Conservation (phyloP, 495 filamentous ascomycete genomes). For the Sordaria brevicollis region DNA sequence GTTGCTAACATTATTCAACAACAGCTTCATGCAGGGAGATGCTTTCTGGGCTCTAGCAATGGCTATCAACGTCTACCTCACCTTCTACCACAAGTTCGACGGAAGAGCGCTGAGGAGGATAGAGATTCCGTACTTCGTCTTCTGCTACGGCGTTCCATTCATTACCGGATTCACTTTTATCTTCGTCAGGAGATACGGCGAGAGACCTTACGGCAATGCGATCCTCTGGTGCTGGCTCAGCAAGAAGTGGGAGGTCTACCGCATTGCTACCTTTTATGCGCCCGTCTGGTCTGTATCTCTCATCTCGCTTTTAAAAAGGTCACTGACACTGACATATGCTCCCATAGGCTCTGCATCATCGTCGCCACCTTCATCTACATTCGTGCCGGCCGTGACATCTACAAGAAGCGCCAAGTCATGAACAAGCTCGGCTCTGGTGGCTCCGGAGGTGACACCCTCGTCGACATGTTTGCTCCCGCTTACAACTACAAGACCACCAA, state of each 20-base stretch:
- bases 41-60: conserved; percentile 74
- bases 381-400: conserved; percentile 63
- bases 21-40: conserved; percentile 70
- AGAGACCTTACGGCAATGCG: conserved; percentile 65
- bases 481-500: conserved; percentile 45
- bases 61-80: conserved; percentile 81
- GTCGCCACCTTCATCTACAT: conserved; percentile 66
- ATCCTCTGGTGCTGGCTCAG: conserved; percentile 79
- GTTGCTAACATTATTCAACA: not conserved
- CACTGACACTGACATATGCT: not conserved
- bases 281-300: conserved; percentile 57
- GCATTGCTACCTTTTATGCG: conserved; percentile 71
- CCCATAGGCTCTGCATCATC: conserved; percentile 47
- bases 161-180: conserved; percentile 58
- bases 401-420: conserved; percentile 39
- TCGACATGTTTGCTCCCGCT: conserved; percentile 33
- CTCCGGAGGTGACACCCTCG: conserved; percentile 3
- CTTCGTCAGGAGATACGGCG: conserved; percentile 42
- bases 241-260: conserved; percentile 55
- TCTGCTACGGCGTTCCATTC: conserved; percentile 69
- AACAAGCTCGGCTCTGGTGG: conserved; percentile 24
- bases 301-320: not conserved
- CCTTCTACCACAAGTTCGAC: conserved; percentile 70
- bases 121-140: conserved; percentile 61
- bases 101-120: conserved; percentile 53